Base-by-base conservation (phyloP, 805 yeast genomes). In the Candida sphagnicola region DNA sequence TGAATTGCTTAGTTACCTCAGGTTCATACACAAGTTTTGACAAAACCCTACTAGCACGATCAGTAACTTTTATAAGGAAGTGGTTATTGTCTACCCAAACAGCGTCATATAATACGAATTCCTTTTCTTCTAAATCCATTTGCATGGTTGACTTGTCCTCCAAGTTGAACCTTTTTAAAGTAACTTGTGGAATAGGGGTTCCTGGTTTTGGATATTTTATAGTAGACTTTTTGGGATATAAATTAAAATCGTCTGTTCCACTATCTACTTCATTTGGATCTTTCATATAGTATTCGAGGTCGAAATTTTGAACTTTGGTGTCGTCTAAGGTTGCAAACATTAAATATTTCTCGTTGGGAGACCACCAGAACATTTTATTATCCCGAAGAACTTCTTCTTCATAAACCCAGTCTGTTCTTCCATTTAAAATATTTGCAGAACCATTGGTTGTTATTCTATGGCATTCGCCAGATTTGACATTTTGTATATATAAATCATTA, bases 351-450 rank as follows among this genome's bases (percentile, higher is more conserved):
- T 78, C 84, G 47, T 80, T 77, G 2, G 82, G 80, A 12, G 81
- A 65, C 90, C 91, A 85, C 84, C 88, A 84, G n/a, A 83, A 59
- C 0, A 85, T 75, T 30, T 56, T 62, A 45, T 81, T 86, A 13
- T 61, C 51, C 0, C 70, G 74, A 6, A 77, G 56, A 0, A 85
- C 86, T 50, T 85, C 95, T 54, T 85, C 95, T 57, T 85, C 95
- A 54, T 85, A 85, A 1, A 85, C 80, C 93, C 95, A 85, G 52
- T 85, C 93, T 0, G 90, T 77, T 48, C 72, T 80, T 2, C 87
- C 95, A 48, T 85, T 80, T 42, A 72, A 70, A 4, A 82, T 63
- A 28, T 69, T 56, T 1, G 47, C 50, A 11, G 73, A 61, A 0
- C 89, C 90, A 51, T 77, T 82, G 2, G 48, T 41, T 2, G 83